Percentiles rank a stretch among this genome's conserved stretches.
phyloP scores from a whole-genome alignment of 2,329 filamentous ascomycete genomes.

The Scedosporium dehoogii region DNA sequence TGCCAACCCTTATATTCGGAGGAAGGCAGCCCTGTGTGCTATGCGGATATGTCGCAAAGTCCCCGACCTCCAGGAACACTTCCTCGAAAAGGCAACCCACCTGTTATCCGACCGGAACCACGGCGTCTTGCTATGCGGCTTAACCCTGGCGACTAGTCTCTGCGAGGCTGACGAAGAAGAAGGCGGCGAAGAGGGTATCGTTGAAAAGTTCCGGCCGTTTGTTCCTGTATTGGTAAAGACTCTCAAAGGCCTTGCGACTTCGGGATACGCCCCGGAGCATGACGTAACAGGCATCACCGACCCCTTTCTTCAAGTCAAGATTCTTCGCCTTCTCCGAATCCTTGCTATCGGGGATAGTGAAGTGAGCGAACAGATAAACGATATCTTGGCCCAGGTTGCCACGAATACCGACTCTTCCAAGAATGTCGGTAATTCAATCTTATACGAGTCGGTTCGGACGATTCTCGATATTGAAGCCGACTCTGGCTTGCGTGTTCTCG shows the following conservation, averaged over 20 bases:
- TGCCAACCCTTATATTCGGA: conserved; percentile 93
- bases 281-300: conserved; percentile 98
- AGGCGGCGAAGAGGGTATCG: conserved; percentile 77
- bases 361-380: conserved; percentile 95
- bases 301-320: conserved; percentile 95
- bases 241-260: conserved; percentile 84
- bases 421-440: conserved; percentile 95
- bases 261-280: conserved; percentile 94
- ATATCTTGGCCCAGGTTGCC: conserved; percentile 93
- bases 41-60: conserved; percentile 99
- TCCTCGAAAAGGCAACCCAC: conserved; percentile 84
- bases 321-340: conserved; percentile 75
- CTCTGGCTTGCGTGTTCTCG: conserved; percentile 83
- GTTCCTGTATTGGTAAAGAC: conserved; percentile 82
- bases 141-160: conserved; percentile 83
- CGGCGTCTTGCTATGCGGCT: conserved; percentile 82
- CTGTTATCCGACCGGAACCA: conserved; percentile 90
- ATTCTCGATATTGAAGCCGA: conserved; percentile 98
- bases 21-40: conserved; percentile 95
- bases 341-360: conserved; percentile 77
- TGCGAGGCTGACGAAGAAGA: conserved; percentile 94
- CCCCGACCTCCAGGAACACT: conserved; percentile 93
- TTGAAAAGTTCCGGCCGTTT: conserved; percentile 82
- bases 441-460: conserved; percentile 93
- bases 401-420: conserved; percentile 98